A percentile compares a stretch with the other conserved stretches of the same genome.
These are phyloP conservation scores for Auricularia cornea DNA, from an alignment of 768 basidiomycete species.

Conservation along the genomic window DNA sequence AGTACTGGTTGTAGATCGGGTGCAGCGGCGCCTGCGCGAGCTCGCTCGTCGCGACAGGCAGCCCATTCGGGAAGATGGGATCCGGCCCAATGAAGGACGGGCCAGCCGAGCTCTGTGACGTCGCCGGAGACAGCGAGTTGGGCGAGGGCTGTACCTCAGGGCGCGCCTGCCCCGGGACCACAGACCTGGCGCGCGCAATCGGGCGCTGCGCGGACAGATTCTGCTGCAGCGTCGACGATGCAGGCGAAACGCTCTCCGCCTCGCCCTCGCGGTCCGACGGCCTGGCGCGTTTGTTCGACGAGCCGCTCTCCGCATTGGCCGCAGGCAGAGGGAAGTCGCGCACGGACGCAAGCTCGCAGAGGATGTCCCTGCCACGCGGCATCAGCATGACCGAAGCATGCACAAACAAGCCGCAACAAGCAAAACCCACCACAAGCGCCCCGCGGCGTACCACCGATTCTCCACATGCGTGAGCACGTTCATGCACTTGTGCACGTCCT, in stretches of 20 bases:
- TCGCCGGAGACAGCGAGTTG: not conserved
- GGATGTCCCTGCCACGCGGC: slow-evolving; percentile 53
- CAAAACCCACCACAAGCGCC: slow-evolving; percentile 37
- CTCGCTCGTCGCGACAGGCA: not conserved
- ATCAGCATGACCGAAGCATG: not conserved
- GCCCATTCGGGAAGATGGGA: not conserved
- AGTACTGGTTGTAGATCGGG: not conserved
- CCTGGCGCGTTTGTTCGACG: slow-evolving; percentile 34
- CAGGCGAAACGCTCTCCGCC: slow-evolving; percentile 36
- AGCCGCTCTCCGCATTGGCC: slow-evolving; percentile 35
- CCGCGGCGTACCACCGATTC: slow-evolving; percentile 33
- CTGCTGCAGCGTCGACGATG: too few species aligned
- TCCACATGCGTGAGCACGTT: slow-evolving; percentile 39
- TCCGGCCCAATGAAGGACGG: not conserved
- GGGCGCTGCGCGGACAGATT: too few species aligned
- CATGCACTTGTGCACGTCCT: slow-evolving; percentile 53
- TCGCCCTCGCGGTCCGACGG: slow-evolving; percentile 35
- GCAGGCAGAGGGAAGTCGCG: slow-evolving; percentile 64
- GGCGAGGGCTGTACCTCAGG: not conserved
- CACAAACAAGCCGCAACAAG: not conserved
- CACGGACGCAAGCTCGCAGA: slow-evolving; percentile 63
- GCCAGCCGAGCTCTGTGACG: not conserved
- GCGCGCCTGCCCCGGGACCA: too few species aligned
- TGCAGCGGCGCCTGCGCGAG: not conserved
- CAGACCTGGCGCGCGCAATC: too few species aligned